Evolutionary conservation across 2,329 filamentous ascomycete genomes (phyloP), one percentile per base, ranked within the genome.

Genomic region (Alternaria dauci): DNA sequence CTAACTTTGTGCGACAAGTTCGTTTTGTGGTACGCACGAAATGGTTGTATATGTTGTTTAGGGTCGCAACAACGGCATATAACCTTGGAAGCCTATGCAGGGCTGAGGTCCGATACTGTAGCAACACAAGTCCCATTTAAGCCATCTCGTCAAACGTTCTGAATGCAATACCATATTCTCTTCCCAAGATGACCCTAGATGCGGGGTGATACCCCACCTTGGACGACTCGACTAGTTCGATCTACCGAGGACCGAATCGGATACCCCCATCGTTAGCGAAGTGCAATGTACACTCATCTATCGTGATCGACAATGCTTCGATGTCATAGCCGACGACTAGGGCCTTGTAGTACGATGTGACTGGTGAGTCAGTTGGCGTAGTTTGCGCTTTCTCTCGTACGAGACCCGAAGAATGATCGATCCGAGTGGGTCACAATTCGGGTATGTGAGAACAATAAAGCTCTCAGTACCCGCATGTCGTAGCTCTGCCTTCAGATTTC

Each of bases 181-280:
- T 50, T 11, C 32, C 16, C 26, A 18, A 38, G 14, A 36, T 25
- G n/a, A 14, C 25, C 16, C 32, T 23, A 26, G 46, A 50, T 50
- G 46, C 46, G 46, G 46, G 46, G 46, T 50, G 32, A 26, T 38
- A 50, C 46, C 46, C 46, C 46, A 50, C 32, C 32, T 50, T 36
- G 46, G 34, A 14, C 55, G 54, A 72, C 41, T 73, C 71, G 65
- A 38, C 16, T 18, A 32, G 71, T 66, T 73, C 70, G 61, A 68
- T 73, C 70, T 62, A 68, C 70, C 66, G 63, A 70, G 64, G 63
- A 38, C 60, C 60, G 59, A 41, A 12, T 28, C 11, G 28, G 34
- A 20, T 42, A 42, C 25, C 12, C 12, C 11, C 20, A 42, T 16
- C 20, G 39, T 25, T 42, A 5, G 39, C 20, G 20, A 18, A n/a